phyloP scores from a whole-genome alignment of 2,329 filamentous ascomycete species.

The Coniochaeta hoffmannii region DNA sequence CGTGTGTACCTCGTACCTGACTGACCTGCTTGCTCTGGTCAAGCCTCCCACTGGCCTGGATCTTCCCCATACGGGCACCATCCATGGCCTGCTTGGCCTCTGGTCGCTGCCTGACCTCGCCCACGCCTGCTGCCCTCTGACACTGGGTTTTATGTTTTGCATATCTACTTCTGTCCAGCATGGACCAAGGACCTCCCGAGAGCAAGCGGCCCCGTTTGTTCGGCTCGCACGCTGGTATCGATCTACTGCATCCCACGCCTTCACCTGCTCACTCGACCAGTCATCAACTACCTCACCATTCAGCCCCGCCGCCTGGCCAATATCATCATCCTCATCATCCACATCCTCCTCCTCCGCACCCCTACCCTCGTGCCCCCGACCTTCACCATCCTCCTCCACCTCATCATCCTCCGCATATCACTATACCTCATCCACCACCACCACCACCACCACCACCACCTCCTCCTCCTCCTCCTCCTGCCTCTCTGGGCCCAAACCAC shows the following conservation, averaged over 20 bases:
- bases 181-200: slow-evolving; percentile 53
- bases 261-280: slow-evolving; percentile 23
- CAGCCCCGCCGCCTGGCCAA: slow-evolving; percentile 27
- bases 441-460: slow-evolving; percentile 21
- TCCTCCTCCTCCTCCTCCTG: slow-evolving; percentile 20
- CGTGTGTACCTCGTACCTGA: background rate
- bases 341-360: slow-evolving; percentile 22
- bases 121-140: slow-evolving; percentile 22
- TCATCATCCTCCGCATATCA: slow-evolving; percentile 14
- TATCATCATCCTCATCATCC: slow-evolving; percentile 26
- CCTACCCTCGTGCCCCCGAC: slow-evolving; percentile 29
- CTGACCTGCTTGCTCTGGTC: no score
- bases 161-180: slow-evolving; percentile 36
- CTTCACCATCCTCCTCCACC: slow-evolving; percentile 20
- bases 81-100: background rate
- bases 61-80: background rate
- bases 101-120: slow-evolving; percentile 8
- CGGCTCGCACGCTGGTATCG: background rate
- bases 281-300: slow-evolving; percentile 26
- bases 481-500: slow-evolving; percentile 31
- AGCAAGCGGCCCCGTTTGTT: slow-evolving; percentile 51
- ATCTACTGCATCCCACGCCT: slow-evolving; percentile 22
- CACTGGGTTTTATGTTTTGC: slow-evolving; percentile 1
- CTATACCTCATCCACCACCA: slow-evolving; percentile 20
- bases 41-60: background rate